Evolutionary conservation across 495 filamentous ascomycete genomes (phyloP).

Genomic region (Daldinia concentrica): DNA sequence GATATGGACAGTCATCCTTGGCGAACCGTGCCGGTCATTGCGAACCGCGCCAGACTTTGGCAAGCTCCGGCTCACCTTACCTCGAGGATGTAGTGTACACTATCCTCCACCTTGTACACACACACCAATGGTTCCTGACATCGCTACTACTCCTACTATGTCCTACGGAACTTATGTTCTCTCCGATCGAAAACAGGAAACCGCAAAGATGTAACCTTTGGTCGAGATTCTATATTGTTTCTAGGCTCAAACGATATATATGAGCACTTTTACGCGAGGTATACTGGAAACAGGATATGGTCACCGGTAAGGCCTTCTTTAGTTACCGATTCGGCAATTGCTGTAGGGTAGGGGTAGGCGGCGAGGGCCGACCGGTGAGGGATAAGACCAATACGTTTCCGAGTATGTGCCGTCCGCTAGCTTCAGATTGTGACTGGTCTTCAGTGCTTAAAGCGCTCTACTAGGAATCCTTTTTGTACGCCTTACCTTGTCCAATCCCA

Average conservation of each 20-base stretch:
- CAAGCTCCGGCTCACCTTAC: constrained; percentile 31
- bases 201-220: constrained; percentile 24
- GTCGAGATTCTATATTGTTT: constrained; percentile 35
- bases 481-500: constrained; percentile 40
- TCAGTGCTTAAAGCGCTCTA: constrained; percentile 8
- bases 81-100: constrained; percentile 15
- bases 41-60: constrained; percentile 33
- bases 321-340: constrained; percentile 42
- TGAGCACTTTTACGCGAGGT: constrained; percentile 41
- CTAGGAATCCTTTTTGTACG: constrained; percentile 37
- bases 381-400: constrained; percentile 41
- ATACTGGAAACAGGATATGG: constrained; percentile 9
- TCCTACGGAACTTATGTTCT: constrained; percentile 32
- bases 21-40: constrained; percentile 32
- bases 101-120: too few relatives aligned
- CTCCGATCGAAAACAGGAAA: constrained; percentile 38
- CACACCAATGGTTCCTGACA: constrained; percentile 18
- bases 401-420: constrained; percentile 39
- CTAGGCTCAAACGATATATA: constrained; percentile 35
- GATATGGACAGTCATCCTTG: constrained; percentile 36
- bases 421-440: constrained; percentile 37
- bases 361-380: constrained; percentile 43
- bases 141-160: constrained; percentile 12
- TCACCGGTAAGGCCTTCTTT: constrained; percentile 33
- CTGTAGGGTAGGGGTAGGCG: constrained; percentile 35